A percentile compares a stretch with the other conserved stretches of the same genome.
Evolutionary conservation across 495 filamentous ascomycete species (phyloP).

Genomic region (Neurospora sublineolata): DNA sequence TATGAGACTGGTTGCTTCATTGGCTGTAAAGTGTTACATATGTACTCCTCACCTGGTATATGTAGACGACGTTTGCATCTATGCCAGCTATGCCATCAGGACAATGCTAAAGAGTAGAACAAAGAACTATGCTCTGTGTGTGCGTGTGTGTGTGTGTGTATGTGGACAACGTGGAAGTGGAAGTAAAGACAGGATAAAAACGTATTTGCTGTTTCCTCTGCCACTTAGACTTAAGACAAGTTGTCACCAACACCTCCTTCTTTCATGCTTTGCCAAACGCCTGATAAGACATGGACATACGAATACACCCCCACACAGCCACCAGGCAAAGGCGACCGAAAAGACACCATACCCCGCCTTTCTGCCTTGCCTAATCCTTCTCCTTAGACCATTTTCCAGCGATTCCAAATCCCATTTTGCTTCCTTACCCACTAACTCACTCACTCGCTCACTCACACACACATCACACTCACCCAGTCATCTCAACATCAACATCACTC

Average conservation of each 20-base stretch:
- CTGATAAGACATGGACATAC: background rate
- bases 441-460: background rate
- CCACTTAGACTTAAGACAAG: background rate
- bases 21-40: background rate
- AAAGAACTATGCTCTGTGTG: background rate
- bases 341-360: background rate
- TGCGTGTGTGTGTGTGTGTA: background rate
- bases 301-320: background rate
- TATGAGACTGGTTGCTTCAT: background rate
- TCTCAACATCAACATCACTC: constrained; percentile 15
- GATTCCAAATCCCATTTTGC: background rate
- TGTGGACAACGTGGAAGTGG: background rate
- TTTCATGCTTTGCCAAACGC: background rate
- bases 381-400: background rate
- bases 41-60: background rate
- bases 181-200: background rate
- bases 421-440: background rate
- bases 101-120: background rate
- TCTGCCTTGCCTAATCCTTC: background rate
- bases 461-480: background rate
- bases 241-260: background rate
- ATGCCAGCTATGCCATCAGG: background rate
- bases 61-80: background rate
- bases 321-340: background rate
- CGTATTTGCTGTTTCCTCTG: background rate